phyloP scores from a whole-genome alignment of 352 stramenopile species.

The Phytophthora hibernalis region DNA sequence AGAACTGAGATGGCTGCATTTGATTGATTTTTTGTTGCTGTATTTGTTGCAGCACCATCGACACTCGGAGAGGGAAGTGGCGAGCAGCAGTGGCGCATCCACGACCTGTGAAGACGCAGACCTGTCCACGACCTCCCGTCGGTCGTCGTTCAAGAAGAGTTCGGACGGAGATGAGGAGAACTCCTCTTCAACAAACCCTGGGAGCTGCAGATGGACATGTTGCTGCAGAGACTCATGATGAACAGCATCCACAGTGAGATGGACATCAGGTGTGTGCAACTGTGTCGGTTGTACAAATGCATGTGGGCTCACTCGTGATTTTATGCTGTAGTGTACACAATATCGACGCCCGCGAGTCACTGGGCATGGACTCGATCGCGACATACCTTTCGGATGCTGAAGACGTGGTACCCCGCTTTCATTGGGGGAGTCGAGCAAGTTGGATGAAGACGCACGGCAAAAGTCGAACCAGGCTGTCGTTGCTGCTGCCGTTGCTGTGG shows the following conservation, averaged over 20 bases:
- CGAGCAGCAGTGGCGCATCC: constrained; percentile 32
- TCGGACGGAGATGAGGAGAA: constrained; percentile 24
- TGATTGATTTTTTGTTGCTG: constrained; percentile 12
- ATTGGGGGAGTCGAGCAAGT: constrained; percentile 15
- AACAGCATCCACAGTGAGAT: constrained; percentile 79
- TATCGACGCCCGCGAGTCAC: constrained; percentile 67
- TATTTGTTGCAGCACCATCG: constrained; percentile 12
- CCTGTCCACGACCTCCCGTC: constrained; percentile 35
- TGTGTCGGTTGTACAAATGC: constrained; percentile 26
- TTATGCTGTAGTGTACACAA: constrained; percentile 66
- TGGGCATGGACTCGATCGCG: constrained; percentile 45
- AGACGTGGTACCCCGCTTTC: constrained; percentile 11
- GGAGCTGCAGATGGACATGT: constrained; percentile 87
- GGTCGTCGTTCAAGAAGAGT: constrained; percentile 27
- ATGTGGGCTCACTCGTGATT: constrained; percentile 20
- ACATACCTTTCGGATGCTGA: constrained; percentile 53
- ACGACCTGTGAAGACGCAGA: constrained; percentile 40
- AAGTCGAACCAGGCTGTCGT: constrained; percentile 54
- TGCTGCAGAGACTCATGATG: constrained; percentile 86
- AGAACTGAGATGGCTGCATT: background rate
- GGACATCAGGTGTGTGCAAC: constrained; percentile 65
- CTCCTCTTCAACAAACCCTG: constrained; percentile 61
- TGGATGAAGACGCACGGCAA: constrained; percentile 42
- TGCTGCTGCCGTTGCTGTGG: constrained; percentile 47
- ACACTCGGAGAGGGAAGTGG: constrained; percentile 25